phyloP scores from a whole-genome alignment of 2,329 filamentous ascomycete species.

The Neofusicoccum umdonicola region DNA sequence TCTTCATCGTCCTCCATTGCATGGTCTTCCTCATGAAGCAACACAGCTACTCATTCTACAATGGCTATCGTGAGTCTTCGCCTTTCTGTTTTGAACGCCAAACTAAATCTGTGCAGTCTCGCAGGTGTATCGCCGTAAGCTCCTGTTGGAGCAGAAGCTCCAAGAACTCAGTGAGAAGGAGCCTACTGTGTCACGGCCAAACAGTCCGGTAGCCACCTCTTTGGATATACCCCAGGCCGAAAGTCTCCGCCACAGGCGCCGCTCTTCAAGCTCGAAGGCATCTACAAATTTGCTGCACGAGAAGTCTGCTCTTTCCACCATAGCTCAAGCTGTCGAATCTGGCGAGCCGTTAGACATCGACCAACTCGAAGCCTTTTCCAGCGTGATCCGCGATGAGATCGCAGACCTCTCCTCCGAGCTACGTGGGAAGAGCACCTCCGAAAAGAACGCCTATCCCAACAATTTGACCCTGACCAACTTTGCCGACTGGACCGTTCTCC shows the following conservation, averaged over 20 bases:
- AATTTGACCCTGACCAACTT: constrained; percentile 67
- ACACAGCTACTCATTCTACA: constrained; percentile 77
- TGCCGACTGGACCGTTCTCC: constrained; percentile 70
- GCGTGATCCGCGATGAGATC: constrained; percentile 67
- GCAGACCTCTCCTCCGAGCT: constrained; percentile 64
- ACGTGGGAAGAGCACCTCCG: constrained; percentile 57
- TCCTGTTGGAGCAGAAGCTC: constrained; percentile 49
- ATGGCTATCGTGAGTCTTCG: constrained; percentile 57
- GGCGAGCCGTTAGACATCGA: constrained; percentile 58
- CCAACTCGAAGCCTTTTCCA: constrained; percentile 63
- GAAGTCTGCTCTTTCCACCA: constrained; percentile 57
- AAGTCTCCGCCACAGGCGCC: constrained; percentile 26
- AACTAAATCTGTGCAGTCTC: constrained; percentile 44
- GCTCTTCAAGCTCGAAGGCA: constrained; percentile 36
- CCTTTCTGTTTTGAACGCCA: no score
- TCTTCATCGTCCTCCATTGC: constrained; percentile 73
- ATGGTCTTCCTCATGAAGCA: constrained; percentile 81
- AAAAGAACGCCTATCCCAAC: constrained; percentile 59
- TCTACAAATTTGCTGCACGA: constrained; percentile 46
- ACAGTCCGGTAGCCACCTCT: constrained; percentile 2
- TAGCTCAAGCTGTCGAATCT: constrained; percentile 62
- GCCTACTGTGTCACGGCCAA: constrained; percentile 28
- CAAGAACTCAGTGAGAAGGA: constrained; percentile 57
- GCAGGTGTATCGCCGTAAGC: constrained; percentile 53
- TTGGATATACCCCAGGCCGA: constrained; percentile 15